Evolutionary conservation across 257 asterid species (phyloP), one percentile per base, ranked within the genome.

Genomic region (Fraxinus americana): DNA sequence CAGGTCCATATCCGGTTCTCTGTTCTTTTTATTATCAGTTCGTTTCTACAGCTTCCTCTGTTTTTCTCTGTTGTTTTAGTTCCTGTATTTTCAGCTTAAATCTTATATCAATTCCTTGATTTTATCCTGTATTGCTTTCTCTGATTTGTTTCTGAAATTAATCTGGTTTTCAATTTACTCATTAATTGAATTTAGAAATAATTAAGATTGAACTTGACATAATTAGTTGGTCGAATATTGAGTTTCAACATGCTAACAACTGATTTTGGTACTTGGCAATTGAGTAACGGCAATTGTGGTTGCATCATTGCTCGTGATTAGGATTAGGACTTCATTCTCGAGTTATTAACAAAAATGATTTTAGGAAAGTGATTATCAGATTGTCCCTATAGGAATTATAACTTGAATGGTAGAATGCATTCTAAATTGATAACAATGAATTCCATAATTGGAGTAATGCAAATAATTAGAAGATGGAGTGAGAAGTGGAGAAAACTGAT

Each of bases 371-470:
- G 72, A 17, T 75, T 16, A 12, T 13, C 19, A 75, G 70, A 17
- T 75, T 16, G 7, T 13, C 14, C 32, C 38, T 41, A 30, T 36
- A 34, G 69, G 10, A 76, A 68, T 48, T 66, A 59, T 35, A 34
- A 30, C 67, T 36, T 71, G 34, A 38, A 75, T 72, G 39, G 77
- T 59, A 67, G 27, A 67, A 50, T 32, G 70, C 73, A n/a, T 82
- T 16, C 29, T 71, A 9, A 68, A 59, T 19, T 54, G 27, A 54
- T 54, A 25, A 39, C 19, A 29, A 34, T 10, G 36, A 38, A 74
- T 38, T 0, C n/a, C 8, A 45, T 27, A n/a, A 2, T 70, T 5
- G 32, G 74, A 13, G 43, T 57, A 63, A 72, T 70, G 74, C 65
- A 45, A 10, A 11, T 41, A 36, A 74, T 39, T 25, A 23, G 71